These are phyloP conservation scores for Globisporangium emineosum DNA, from an alignment of 352 stramenopile genomes.

Conservation along the genomic window DNA sequence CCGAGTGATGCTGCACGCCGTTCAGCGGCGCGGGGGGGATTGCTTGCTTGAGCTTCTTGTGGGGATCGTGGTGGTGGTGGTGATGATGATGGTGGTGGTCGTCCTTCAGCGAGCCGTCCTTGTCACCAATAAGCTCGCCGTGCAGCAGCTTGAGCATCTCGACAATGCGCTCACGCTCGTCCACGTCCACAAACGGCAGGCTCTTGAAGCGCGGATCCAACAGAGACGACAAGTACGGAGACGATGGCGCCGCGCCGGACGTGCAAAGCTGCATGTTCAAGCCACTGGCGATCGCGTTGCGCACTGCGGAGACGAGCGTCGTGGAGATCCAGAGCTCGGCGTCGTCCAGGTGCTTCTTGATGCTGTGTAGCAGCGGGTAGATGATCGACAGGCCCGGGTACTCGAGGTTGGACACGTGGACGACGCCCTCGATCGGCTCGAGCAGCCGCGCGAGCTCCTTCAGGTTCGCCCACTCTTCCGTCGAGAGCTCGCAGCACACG, in stretches of 20 bases:
- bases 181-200: conserved; percentile 55
- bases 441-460: conserved; percentile 66
- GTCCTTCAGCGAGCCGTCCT: conserved; percentile 15
- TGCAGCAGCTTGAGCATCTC: conserved; percentile 55
- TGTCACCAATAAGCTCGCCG: conserved; percentile 32
- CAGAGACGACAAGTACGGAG: conserved; percentile 64
- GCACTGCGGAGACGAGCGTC: conserved; percentile 54
- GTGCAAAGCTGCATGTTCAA: conserved; percentile 56
- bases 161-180: conserved; percentile 50
- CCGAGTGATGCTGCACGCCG: conserved; percentile 20
- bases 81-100: conserved; percentile 17
- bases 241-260: conserved; percentile 35
- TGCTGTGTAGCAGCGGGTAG: conserved; percentile 61
- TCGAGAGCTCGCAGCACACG: conserved; percentile 67
- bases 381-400: conserved; percentile 72
- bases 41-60: conserved; percentile 4
- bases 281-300: conserved; percentile 48
- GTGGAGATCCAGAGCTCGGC: conserved; percentile 61
- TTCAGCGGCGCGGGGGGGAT: conserved; percentile 5
- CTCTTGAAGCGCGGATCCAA: conserved; percentile 76
- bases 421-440: conserved; percentile 62
- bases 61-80: conserved; percentile 9
- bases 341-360: conserved; percentile 68
- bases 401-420: conserved; percentile 60
- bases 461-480: conserved; percentile 61